Percentiles rank a stretch among this genome's conserved stretches.
These are phyloP conservation scores for Dictyostelium discoideum DNA, from an alignment of 78 protist genomes.

Conservation along the genomic window dicty_2.7 NC_007088.5:548001-548500, in stretches of 20 bases:
- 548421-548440: background rate
- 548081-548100: slow-evolving; percentile 13
- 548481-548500: slow-evolving; percentile 42
- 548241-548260: slow-evolving; percentile 48
- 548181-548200: background rate
- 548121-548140: background rate
- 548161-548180: background rate
- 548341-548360: slow-evolving; percentile 82
- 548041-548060: background rate
- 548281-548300: background rate
- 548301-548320: background rate
- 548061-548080: background rate
- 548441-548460: slow-evolving; percentile 80
- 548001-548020: slow-evolving; percentile 25
- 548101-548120: slow-evolving; percentile 14
- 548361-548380: background rate
- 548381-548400: slow-evolving; percentile 16
- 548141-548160: background rate
- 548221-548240: background rate
- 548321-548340: slow-evolving; percentile 58
- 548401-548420: slow-evolving; percentile 61
- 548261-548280: slow-evolving; percentile 36
- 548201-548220: background rate
- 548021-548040: background rate
- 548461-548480: slow-evolving; percentile 85